Evolutionary conservation across 202 grass and related monocot genomes (phyloP), one percentile per base, ranked within the genome.

Genomic region (Setaria viridis): DNA sequence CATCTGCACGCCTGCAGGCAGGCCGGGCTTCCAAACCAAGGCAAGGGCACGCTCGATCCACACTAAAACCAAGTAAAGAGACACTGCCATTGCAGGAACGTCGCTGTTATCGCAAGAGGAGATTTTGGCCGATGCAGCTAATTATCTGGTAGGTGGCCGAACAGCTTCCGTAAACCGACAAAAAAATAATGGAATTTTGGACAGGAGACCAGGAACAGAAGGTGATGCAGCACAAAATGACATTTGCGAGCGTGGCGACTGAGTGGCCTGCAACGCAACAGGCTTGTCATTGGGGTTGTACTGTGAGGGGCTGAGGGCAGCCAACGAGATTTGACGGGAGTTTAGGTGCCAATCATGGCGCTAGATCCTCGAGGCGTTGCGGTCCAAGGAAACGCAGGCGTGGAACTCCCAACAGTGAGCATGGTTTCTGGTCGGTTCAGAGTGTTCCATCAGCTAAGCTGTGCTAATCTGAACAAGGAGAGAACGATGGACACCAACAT

Each of bases 71-170:
- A 30, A 12, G 58, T 46, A 59, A 46, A 60, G 16, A 11, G 32
- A 9, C 34, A 7, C 9, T 43, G 45, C 8, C 72, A 1, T 58
- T 70, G 77, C 21, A 34, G 60, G 49, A 11, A 67, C 79, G 20
- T 90, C 73, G 58, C 67, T 86, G 72, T 82, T 72, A 4, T 10
- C 20, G 43, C 77, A n/a, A n/a, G 74, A 37, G 58, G 42, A 25
- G 79, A 4, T 51, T 86, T 86, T 67, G 79, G 79, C 66, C 14
- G 73, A 67, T 3, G 78, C 78, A 17, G 67, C 34, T 58, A 15
- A 47, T 64, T 16, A 57, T 71, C 54, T 2, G 78, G 72, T 64
- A 25, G 87, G 62, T 77, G 47, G 66, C 65, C 56, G 47, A 78
- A 71, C 57, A 32, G 47, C 56, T 76, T 82, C 53, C 37, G 5